Percentiles rank a stretch among this genome's conserved stretches.
Evolutionary conservation across 495 filamentous ascomycete species (phyloP).

Genomic region (Clavariopsis aquatica): DNA sequence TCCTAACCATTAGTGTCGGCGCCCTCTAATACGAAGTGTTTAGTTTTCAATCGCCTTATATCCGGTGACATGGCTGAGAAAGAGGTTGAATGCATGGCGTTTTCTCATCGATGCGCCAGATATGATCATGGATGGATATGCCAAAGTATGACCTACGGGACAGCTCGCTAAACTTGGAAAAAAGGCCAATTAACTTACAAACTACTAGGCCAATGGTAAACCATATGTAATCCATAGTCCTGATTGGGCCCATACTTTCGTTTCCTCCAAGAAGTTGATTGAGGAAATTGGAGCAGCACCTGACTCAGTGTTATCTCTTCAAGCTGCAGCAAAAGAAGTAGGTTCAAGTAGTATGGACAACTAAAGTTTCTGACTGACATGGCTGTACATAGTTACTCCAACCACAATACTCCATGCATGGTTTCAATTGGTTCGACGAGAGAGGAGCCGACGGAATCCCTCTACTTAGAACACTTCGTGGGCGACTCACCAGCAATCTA

Average conservation of each 20-base stretch:
- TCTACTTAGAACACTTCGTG: conserved; percentile 6
- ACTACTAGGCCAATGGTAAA: neutral
- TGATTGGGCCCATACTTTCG: neutral
- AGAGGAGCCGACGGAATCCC: conserved; percentile 9
- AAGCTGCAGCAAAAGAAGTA: conserved; percentile 10
- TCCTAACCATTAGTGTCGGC: no score
- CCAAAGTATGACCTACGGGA: no score
- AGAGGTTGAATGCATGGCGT: neutral
- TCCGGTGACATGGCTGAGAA: neutral
- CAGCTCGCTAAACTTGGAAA: no score
- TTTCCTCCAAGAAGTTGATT: conserved; percentile 2
- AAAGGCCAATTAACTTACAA: neutral
- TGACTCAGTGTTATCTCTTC: conserved; percentile 4
- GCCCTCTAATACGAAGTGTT: no score
- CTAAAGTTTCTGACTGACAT: neutral
- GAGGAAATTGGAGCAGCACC: conserved; percentile 5
- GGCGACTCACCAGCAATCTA: conserved; percentile 4
- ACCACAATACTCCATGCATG: conserved; percentile 16
- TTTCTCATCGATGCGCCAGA: neutral
- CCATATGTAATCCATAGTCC: neutral
- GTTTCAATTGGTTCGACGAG: conserved; percentile 20
- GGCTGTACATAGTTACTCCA: conserved; percentile 6
- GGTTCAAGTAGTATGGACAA: neutral
- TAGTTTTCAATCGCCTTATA: neutral
- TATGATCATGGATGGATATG: neutral